Evolutionary conservation across 495 filamentous ascomycete species (phyloP).

Genomic region (Lophium mytilinum): DNA sequence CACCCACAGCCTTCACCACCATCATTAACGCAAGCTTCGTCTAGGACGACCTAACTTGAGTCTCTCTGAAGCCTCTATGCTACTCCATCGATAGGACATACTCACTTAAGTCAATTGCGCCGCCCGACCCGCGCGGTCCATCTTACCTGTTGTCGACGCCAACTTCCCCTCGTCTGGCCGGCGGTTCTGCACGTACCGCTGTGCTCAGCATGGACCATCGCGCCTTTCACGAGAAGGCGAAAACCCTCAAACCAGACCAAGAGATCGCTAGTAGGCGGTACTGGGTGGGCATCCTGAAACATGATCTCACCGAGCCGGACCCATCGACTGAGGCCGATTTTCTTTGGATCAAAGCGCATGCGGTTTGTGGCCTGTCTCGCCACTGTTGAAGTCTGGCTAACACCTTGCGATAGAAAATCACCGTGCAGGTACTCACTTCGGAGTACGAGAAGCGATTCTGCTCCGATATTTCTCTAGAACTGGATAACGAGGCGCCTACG

Average conservation of each 20-base stretch:
- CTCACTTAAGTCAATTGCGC: no score
- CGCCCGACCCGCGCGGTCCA: no score
- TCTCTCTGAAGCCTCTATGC: no score
- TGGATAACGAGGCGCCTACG: background rate
- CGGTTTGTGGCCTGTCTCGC: constrained; percentile 15
- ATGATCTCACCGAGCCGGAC: background rate
- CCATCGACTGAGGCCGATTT: constrained; percentile 29
- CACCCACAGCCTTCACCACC: no score
- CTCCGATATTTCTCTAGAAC: constrained; percentile 8
- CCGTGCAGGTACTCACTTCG: constrained; percentile 21
- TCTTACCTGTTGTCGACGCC: no score
- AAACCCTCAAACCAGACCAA: constrained; percentile 1
- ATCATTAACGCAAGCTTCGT: no score
- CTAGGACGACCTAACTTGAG: no score
- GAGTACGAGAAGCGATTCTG: constrained; percentile 22
- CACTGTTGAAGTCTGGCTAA: no score
- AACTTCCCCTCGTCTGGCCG: no score
- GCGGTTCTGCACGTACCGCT: background rate
- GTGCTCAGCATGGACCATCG: constrained; percentile 5
- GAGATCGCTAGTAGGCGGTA: constrained; percentile 5
- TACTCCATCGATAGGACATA: no score
- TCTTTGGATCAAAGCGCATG: constrained; percentile 33
- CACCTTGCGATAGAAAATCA: constrained; percentile 28
- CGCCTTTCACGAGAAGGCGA: constrained; percentile 14
- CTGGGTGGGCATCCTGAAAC: constrained; percentile 21